phyloP scores from a whole-genome alignment of 2,329 filamentous ascomycete species.

The Sordariomycetes sp. region DNA sequence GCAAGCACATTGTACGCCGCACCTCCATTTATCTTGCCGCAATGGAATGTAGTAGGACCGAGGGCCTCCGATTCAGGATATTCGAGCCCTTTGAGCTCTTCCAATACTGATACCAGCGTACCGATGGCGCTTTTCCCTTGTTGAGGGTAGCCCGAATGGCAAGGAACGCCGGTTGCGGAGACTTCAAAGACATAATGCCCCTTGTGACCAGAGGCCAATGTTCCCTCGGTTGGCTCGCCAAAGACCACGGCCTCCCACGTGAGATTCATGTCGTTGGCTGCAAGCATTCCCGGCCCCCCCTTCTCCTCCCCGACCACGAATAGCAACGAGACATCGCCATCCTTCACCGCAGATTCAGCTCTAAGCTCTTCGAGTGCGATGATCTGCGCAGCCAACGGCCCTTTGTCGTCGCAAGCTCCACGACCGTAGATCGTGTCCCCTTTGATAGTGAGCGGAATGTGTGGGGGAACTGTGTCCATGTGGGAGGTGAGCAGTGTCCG shows the following conservation, averaged over 20 bases:
- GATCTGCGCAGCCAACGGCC: constrained; percentile 39
- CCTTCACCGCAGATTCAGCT: constrained; percentile 6
- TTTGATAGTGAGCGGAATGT: constrained; percentile 50
- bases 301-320: constrained; percentile 60
- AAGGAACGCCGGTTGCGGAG: constrained; percentile 51
- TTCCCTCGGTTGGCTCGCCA: constrained; percentile 64
- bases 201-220: constrained; percentile 64
- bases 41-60: constrained; percentile 8
- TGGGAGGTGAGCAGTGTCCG: constrained; percentile 59
- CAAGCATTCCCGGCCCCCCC: constrained; percentile 56
- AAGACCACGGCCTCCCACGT: constrained; percentile 57
- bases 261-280: constrained; percentile 33
- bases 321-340: constrained; percentile 33
- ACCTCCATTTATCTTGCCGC: constrained; percentile 8
- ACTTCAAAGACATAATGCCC: constrained; percentile 53
- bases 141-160: constrained; percentile 12
- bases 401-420: constrained; percentile 59
- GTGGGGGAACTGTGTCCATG: constrained; percentile 65
- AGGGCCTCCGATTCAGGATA: constrained; percentile 6
- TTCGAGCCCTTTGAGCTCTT: constrained; percentile 10
- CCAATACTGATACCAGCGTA: constrained; percentile 6
- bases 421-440: constrained; percentile 42
- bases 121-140: constrained; percentile 8
- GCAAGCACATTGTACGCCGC: constrained; percentile 9
- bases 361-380: constrained; percentile 36